Conservation (phyloP, 768 basidiomycete species). For the Lactarius tabidus region DNA sequence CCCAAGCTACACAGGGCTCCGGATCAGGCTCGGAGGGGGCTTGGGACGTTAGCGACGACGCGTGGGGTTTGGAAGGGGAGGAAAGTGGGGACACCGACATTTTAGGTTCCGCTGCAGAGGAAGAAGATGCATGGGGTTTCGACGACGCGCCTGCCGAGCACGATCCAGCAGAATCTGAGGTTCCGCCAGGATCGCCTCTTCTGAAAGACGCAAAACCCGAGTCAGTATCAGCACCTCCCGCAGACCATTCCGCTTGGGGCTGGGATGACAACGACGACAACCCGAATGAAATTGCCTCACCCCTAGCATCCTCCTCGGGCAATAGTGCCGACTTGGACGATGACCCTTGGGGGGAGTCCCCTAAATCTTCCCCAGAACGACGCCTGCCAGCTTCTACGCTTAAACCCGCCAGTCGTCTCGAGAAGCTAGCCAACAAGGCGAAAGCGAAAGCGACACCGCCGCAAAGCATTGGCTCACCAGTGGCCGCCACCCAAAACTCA, state of each 20-base stretch:
- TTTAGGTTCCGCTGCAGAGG: constrained; percentile 27
- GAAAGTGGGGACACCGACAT: constrained; percentile 24
- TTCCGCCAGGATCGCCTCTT: constrained; percentile 10
- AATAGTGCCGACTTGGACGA: constrained; percentile 55
- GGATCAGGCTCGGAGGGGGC: constrained; percentile 22
- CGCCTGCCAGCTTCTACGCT: constrained; percentile 35
- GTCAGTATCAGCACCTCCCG: constrained; percentile 27
- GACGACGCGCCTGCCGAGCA: constrained; percentile 45
- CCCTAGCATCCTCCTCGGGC: constrained; percentile 9
- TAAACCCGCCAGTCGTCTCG: constrained; percentile 55
- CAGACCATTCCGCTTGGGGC: constrained; percentile 62
- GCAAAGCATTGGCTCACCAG: constrained; percentile 16
- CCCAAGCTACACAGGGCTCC: constrained; percentile 3
- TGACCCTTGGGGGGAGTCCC: constrained; percentile 61
- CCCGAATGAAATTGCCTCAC: constrained; percentile 15
- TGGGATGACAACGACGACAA: constrained; percentile 59
- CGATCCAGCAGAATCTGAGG: background rate
- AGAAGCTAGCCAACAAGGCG: constrained; percentile 52
- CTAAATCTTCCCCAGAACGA: constrained; percentile 30
- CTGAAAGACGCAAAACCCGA: constrained; percentile 14
- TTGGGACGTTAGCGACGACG: constrained; percentile 34
- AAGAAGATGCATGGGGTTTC: constrained; percentile 38
- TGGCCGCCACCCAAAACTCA: constrained; percentile 22
- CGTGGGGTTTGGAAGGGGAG: constrained; percentile 47
- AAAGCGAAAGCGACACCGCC: constrained; percentile 36